These are phyloP conservation scores for Colletotrichum sp. DNA, from an alignment of 2,329 filamentous ascomycete species.

Conservation along the genomic window DNA sequence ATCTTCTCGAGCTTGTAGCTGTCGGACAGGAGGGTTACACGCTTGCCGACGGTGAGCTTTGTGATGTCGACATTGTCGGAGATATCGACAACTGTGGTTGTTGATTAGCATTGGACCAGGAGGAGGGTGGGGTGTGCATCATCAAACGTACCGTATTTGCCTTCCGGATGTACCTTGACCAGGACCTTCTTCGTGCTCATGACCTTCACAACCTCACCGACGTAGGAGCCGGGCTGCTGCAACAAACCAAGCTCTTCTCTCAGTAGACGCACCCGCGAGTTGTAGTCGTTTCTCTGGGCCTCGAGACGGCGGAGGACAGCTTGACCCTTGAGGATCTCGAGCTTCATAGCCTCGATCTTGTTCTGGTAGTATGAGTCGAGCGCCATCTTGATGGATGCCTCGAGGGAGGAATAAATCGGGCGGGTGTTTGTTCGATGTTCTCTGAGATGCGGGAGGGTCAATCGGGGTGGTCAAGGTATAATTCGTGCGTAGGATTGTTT, in stretches of 20 bases:
- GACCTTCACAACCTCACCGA: conserved; percentile 99
- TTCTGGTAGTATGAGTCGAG: conserved; percentile 99
- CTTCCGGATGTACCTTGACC: conserved; percentile 98
- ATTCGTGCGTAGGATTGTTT: conserved; percentile 7
- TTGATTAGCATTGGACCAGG: neutral
- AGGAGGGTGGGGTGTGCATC: neutral
- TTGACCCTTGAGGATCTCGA: conserved; percentile 99
- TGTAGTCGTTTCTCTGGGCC: conserved; percentile 99
- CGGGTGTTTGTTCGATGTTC: neutral
- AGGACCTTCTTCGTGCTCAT: conserved; percentile 99
- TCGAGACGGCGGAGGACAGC: conserved; percentile 92
- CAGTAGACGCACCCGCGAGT: conserved; percentile 92
- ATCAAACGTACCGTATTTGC: conserved; percentile 87
- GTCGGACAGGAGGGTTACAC: conserved; percentile 94
- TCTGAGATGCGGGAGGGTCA: neutral
- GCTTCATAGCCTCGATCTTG: conserved; percentile 99
- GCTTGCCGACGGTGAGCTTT: conserved; percentile 97
- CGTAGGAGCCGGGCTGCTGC: conserved; percentile 97
- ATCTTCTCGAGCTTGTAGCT: conserved; percentile 99
- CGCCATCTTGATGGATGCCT: conserved; percentile 73
- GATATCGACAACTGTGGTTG: conserved; percentile 82
- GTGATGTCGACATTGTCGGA: conserved; percentile 91
- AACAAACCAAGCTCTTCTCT: conserved; percentile 94
- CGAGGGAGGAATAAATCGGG: neutral
- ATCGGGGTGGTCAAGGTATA: neutral